phyloP scores from a whole-genome alignment of 2,329 filamentous ascomycete genomes.

The Trichophyton benhamiae region DNA sequence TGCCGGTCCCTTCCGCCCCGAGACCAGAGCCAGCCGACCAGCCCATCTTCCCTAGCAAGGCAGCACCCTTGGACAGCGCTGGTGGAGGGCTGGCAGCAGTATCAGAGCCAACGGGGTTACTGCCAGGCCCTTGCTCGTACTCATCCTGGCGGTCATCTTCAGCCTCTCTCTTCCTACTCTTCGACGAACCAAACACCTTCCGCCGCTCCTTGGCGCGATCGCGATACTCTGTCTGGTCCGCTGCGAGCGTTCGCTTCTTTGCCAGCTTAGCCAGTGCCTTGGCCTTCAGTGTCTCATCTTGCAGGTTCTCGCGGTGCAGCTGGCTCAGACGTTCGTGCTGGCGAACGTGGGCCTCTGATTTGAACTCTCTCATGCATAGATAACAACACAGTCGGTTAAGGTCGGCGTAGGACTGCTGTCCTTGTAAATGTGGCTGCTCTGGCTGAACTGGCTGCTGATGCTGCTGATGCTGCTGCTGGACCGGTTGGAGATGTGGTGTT shows the following conservation, averaged over 20 bases:
- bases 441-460: conserved; percentile 18
- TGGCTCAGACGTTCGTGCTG: conserved; percentile 49
- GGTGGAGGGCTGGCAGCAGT: conserved; percentile 17
- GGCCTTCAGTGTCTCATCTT: conserved; percentile 37
- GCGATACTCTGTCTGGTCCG: conserved; percentile 32
- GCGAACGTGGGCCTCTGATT: conserved; percentile 42
- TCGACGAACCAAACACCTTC: conserved; percentile 30
- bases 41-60: conserved; percentile 41
- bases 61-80: conserved; percentile 37
- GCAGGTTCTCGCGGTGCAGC: conserved; percentile 44
- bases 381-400: conserved; percentile 47
- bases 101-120: not conserved
- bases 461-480: conserved; percentile 23
- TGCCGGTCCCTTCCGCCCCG: conserved; percentile 37
- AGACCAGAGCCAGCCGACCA: conserved; percentile 38
- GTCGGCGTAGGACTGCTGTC: conserved; percentile 47
- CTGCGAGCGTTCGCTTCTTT: conserved; percentile 28
- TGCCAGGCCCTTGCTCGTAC: conserved; percentile 7
- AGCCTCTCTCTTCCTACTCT: conserved; percentile 26
- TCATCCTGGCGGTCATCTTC: conserved; percentile 11
- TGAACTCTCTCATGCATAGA: conserved; percentile 49
- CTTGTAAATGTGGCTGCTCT: conserved; percentile 26
- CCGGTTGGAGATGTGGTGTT: not conserved
- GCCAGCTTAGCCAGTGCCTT: conserved; percentile 32
- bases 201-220: conserved; percentile 37